Evolutionary conservation across 208 protist species (phyloP).

Genomic region (Trypanosoma mega): DNA sequence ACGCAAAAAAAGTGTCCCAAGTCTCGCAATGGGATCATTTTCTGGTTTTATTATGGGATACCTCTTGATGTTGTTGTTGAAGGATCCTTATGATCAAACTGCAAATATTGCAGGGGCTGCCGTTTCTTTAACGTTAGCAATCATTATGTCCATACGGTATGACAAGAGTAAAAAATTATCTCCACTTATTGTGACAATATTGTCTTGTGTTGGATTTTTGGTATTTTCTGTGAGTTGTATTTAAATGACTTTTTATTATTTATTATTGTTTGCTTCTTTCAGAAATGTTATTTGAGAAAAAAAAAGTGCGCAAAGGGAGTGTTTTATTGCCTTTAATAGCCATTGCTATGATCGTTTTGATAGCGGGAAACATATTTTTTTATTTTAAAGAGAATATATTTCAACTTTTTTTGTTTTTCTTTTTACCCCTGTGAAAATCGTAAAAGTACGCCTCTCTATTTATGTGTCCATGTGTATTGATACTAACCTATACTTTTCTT

Average conservation of each 20-base stretch:
- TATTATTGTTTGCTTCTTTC: neutral
- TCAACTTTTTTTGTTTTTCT: neutral
- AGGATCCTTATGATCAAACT: constrained; percentile 3
- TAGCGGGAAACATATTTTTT: neutral
- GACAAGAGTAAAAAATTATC: neutral
- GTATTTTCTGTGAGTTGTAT: neutral
- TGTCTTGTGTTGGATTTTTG: constrained; percentile 7
- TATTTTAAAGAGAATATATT: neutral
- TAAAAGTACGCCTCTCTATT: too few species aligned
- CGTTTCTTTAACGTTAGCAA: constrained; percentile 4
- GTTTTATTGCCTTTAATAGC: neutral
- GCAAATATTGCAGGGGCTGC: constrained; percentile 10
- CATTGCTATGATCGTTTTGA: neutral
- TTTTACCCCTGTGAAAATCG: neutral
- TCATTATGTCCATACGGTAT: constrained; percentile 15
- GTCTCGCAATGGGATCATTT: constrained; percentile 11
- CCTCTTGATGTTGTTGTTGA: constrained; percentile 5
- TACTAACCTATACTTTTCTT: too few species aligned
- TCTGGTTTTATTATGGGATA: constrained; percentile 10
- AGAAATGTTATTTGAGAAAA: too few species aligned
- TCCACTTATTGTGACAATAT: constrained; percentile 10
- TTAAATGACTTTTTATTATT: neutral
- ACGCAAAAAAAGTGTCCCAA: constrained; percentile 13
- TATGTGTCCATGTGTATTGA: too few species aligned
- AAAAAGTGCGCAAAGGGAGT: too few species aligned